Conservation (phyloP, 805 yeast species). For the Metschnikowia aberdeeniae region DNA sequence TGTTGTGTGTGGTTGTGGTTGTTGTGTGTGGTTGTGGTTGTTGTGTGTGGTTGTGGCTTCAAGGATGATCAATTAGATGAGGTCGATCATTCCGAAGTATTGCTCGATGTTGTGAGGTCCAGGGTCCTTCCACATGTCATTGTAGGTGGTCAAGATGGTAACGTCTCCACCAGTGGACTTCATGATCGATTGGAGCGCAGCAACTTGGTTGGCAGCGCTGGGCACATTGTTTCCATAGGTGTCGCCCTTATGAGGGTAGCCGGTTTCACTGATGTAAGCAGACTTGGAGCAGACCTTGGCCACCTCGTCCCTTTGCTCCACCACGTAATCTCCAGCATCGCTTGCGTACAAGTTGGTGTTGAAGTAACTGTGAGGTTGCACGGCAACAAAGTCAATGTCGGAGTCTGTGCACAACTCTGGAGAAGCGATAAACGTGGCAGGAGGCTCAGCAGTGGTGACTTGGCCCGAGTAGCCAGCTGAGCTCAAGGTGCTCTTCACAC, state of each 20-base stretch:
- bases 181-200: constrained; percentile 64
- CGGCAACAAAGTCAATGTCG: constrained; percentile 76
- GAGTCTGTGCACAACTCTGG: constrained; percentile 68
- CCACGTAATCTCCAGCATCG: constrained; percentile 67
- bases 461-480: constrained; percentile 73
- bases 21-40: too few species aligned
- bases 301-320: constrained; percentile 56
- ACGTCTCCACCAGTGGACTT: constrained; percentile 54
- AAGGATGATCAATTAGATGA: constrained; percentile 18
- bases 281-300: constrained; percentile 51
- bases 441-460: constrained; percentile 86
- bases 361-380: constrained; percentile 85
- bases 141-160: constrained; percentile 72
- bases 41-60: too few species aligned
- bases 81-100: constrained; percentile 65
- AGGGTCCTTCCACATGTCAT: constrained; percentile 85
- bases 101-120: constrained; percentile 86
- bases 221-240: constrained; percentile 75
- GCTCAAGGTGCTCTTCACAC: constrained; percentile 55
- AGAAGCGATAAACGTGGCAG: constrained; percentile 60
- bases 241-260: constrained; percentile 76
- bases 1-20: too few species aligned
- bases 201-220: constrained; percentile 59
- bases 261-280: constrained; percentile 77
- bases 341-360: constrained; percentile 57